Percentiles rank a stretch among this genome's conserved stretches.
These are phyloP conservation scores for Apiotrichum porosum DNA, from an alignment of 1,284 basidiomycete species.

Conservation along the genomic window DNA sequence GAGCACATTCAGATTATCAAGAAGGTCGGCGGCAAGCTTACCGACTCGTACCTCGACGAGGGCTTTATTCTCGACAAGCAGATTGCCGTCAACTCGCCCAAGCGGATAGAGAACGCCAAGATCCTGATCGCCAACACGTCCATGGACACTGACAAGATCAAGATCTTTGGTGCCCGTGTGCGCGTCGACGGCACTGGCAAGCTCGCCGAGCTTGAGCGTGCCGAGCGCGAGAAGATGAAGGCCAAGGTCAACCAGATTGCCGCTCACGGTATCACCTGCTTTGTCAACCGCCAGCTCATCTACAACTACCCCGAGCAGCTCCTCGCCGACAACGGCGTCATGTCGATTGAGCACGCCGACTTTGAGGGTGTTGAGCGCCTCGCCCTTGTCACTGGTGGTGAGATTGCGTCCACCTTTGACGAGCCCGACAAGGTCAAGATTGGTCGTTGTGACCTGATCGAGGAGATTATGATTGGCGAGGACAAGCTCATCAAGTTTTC, in stretches of 20 bases:
- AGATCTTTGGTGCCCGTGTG: conserved; percentile 94
- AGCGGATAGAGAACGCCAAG: conserved; percentile 89
- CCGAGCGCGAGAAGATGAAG: conserved; percentile 99
- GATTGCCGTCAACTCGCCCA: conserved; percentile 91
- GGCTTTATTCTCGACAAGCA: conserved; percentile 98
- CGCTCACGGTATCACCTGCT: conserved; percentile 91
- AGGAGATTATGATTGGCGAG: conserved; percentile 99
- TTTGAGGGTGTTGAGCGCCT: conserved; percentile 98
- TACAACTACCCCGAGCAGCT: conserved; percentile 99
- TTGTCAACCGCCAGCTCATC: conserved; percentile 97
- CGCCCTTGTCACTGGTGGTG: conserved; percentile 94
- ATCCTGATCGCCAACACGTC: conserved; percentile 98
- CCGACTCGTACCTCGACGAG: conserved; percentile 97
- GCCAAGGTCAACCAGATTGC: conserved; percentile 94
- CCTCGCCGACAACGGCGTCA: conserved; percentile 86
- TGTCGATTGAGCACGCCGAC: conserved; percentile 97
- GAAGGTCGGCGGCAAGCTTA: conserved; percentile 97
- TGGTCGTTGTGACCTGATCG: conserved; percentile 88
- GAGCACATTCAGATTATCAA: conserved; percentile 99
- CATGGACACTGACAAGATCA: conserved; percentile 99
- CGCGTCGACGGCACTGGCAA: conserved; percentile 95
- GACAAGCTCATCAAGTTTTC: conserved; percentile 99
- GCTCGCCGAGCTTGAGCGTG: conserved; percentile 94
- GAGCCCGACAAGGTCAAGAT: conserved; percentile 89
- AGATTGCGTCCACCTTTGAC: conserved; percentile 95